These are phyloP conservation scores for Cenchrus purpureus DNA, from an alignment of 176 grass and related monocot species.

Conservation along the genomic window DNA sequence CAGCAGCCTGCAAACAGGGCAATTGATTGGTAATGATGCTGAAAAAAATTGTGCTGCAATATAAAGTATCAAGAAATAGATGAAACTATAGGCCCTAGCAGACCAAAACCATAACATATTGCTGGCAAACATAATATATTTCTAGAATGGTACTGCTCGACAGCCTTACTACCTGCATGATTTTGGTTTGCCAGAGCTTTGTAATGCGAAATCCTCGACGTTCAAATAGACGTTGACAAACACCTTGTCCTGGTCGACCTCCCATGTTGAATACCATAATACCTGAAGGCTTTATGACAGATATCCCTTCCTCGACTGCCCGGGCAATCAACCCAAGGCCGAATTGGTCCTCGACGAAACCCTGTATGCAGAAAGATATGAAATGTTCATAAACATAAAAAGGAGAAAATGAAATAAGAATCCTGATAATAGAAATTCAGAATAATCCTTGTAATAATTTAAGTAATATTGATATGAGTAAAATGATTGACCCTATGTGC, in stretches of 20 bases:
- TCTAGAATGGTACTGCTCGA: background rate
- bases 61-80: slow-evolving; percentile 14
- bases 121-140: slow-evolving; percentile 19
- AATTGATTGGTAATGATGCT: slow-evolving; percentile 37
- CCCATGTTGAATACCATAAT: slow-evolving; percentile 99
- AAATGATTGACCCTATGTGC: background rate
- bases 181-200: slow-evolving; percentile 99
- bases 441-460: background rate
- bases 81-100: slow-evolving; percentile 24
- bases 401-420: slow-evolving; percentile 15
- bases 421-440: background rate
- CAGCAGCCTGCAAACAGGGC: slow-evolving; percentile 74
- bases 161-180: slow-evolving; percentile 79
- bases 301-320: slow-evolving; percentile 97
- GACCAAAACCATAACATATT: slow-evolving; percentile 20
- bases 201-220: slow-evolving; percentile 86
- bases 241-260: slow-evolving; percentile 96
- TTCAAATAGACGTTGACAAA: slow-evolving; percentile 86
- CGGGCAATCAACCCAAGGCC: slow-evolving; percentile 96
- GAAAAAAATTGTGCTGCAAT: background rate
- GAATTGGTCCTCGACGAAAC: slow-evolving; percentile 98
- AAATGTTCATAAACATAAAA: slow-evolving; percentile 34
- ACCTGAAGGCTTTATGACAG: slow-evolving; percentile 96
- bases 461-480: slow-evolving; percentile 16
- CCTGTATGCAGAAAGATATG: slow-evolving; percentile 49